Evolutionary conservation across 75 land plant genomes (phyloP).

Genomic region (Picea sitchensis): DNA sequence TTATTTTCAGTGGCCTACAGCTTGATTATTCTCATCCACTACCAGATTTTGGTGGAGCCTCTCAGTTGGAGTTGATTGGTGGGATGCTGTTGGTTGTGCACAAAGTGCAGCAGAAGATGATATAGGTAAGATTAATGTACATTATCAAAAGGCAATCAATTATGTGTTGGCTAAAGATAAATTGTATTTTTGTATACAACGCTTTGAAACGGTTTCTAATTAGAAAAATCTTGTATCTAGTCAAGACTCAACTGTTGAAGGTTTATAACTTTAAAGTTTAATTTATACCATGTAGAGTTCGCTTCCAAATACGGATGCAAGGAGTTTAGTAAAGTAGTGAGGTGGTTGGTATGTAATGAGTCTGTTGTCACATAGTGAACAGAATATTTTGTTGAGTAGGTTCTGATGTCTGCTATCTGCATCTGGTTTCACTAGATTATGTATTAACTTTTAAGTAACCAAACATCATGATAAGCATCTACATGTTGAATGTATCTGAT

Average conservation of each 20-base stretch:
- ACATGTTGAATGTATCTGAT: background rate
- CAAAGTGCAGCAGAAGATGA: constrained; percentile 98
- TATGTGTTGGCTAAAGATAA: too few relatives aligned
- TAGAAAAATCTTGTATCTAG: too few relatives aligned
- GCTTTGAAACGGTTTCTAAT: too few relatives aligned
- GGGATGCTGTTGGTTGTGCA: constrained; percentile 98
- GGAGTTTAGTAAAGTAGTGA: background rate
- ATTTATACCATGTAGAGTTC: too few relatives aligned
- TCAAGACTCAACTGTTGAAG: too few relatives aligned
- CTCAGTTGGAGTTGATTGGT: constrained; percentile 94
- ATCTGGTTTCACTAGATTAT: background rate
- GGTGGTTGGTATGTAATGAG: background rate
- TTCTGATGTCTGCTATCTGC: background rate
- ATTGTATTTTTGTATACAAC: too few relatives aligned
- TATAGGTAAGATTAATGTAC: constrained; percentile 50
- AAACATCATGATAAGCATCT: background rate
- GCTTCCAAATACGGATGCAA: background rate
- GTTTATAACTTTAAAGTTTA: too few relatives aligned
- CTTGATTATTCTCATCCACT: background rate
- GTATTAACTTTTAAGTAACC: background rate
- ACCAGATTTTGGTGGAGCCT: constrained; percentile 99
- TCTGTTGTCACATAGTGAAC: background rate
- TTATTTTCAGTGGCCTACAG: background rate
- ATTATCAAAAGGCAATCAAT: background rate
- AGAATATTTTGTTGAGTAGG: background rate